phyloP scores from a whole-genome alignment of 495 filamentous ascomycete species.

The Polyplosphaeria fusca region DNA sequence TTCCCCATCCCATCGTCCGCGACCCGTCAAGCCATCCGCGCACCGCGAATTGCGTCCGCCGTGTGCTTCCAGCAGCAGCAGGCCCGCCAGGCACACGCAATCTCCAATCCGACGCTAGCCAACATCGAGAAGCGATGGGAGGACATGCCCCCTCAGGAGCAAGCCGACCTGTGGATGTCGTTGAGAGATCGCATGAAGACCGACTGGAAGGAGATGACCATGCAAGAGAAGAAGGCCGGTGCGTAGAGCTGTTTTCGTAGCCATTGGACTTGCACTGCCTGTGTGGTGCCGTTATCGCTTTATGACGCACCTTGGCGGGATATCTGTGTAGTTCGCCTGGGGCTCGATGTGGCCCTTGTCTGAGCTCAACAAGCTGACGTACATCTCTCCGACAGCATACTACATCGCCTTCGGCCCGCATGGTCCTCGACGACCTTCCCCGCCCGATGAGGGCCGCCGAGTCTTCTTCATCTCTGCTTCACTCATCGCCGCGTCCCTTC shows the following conservation, averaged over 20 bases:
- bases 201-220: conserved; percentile 89
- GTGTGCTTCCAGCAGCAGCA: conserved; percentile 45
- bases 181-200: conserved; percentile 97
- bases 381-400: conserved; percentile 65
- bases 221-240: conserved; percentile 99
- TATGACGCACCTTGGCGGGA: background rate
- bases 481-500: conserved; percentile 43
- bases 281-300: conserved; percentile 9
- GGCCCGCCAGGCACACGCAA: conserved; percentile 76
- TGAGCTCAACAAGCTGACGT: conserved; percentile 27
- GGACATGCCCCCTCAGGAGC: conserved; percentile 91
- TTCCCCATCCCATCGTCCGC: conserved; percentile 34
- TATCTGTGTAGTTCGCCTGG: background rate
- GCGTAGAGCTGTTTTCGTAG: conserved; percentile 46
- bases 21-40: conserved; percentile 29
- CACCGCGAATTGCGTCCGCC: conserved; percentile 15
- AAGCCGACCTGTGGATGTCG: conserved; percentile 98
- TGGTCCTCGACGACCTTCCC: conserved; percentile 76
- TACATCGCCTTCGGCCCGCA: conserved; percentile 97
- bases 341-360: background rate
- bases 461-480: conserved; percentile 66
- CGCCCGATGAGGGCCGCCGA: conserved; percentile 76
- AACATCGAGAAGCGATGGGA: conserved; percentile 99
- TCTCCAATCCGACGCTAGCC: conserved; percentile 94
- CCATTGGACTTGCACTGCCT: conserved; percentile 11